Base-by-base conservation (phyloP, 306 rosid species). In the Boehmeria nivea region DNA sequence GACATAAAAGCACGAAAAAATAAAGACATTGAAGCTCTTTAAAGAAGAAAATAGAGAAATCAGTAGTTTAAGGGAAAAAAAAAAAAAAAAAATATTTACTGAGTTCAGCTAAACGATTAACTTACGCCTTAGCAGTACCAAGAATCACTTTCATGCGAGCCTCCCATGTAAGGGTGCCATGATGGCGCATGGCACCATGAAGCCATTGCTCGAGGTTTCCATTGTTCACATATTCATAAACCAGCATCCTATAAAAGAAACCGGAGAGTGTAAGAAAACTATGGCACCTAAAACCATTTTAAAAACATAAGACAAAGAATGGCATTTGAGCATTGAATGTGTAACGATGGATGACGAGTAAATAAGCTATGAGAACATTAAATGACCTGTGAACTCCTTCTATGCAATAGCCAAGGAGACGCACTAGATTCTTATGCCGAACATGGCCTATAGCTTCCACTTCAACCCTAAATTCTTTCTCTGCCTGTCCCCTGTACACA, bases 381-480 rank as follows among this genome's bases (percentile, higher is more conserved):
- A 31, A 31, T 54, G 56, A 87, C 98, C 98, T 86, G 69, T 87
- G 81, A 68, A 87, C 95, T 57, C 95, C 98, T 77, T 90, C 98
- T 18, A 87, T 58, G 57, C 98, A 90, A 69, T 82, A 90, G 53
- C 98, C 98, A 12, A 90, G 81, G 18, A 90, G 77, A 17, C 95
- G 95, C 48, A 87, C 98, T 43, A 90, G 95, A 78, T 90, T 89
- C 69, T 90, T 90, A 68, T 90, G 98, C 61, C 94, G 76, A 65
- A 90, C 95, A 78, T 90, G 95, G 27, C 98, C 98, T 56, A 90
- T 90, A 40, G 98, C 98, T 74, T 90, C 98, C 72, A 90, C 98
- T 80, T 90, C 95, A 67, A 90, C 98, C 69, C 94, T 76, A 75
- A 90, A 90, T 78, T 90, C 98, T 74, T 79, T 90, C 85, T 90